A percentile compares a stretch with the other conserved stretches of the same genome.
These are phyloP conservation scores for Pseudogymnoascus sp. DNA, from an alignment of 2,329 filamentous ascomycete genomes.

Conservation along the genomic window DNA sequence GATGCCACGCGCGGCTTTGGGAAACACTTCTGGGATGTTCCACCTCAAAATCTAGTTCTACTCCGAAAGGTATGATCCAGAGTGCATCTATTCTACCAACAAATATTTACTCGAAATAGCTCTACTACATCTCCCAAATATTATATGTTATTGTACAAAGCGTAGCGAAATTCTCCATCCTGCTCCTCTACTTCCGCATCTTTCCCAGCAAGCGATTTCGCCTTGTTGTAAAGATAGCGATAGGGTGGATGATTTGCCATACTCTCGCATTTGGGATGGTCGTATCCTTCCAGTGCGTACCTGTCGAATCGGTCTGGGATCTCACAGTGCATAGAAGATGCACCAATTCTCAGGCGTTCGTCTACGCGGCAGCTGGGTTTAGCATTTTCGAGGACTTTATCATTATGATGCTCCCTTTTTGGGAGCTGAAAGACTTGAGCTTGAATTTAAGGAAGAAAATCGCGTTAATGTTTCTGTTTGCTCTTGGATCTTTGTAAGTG, in stretches of 20 bases:
- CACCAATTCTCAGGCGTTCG: conserved; percentile 54
- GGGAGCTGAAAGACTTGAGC: conserved; percentile 42
- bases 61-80: background rate
- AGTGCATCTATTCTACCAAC: background rate
- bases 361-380: conserved; percentile 56
- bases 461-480: conserved; percentile 57
- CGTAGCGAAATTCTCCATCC: conserved; percentile 17
- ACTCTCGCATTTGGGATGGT: conserved; percentile 12
- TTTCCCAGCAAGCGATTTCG: conserved; percentile 13
- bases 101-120: conserved; percentile 9
- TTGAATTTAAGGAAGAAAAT: conserved; percentile 57
- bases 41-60: background rate
- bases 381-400: conserved; percentile 62
- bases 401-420: conserved; percentile 45
- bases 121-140: conserved; percentile 17
- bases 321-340: conserved; percentile 32
- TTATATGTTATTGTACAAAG: conserved; percentile 17
- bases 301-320: conserved; percentile 17
- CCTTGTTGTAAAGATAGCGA: conserved; percentile 9
- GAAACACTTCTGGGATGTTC: background rate
- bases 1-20: background rate
- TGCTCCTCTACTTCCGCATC: conserved; percentile 17
- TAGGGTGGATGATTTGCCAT: conserved; percentile 7
- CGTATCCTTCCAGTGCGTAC: conserved; percentile 17
- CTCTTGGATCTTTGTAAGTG: conserved; percentile 56